Percentiles rank a stretch among this genome's conserved stretches.
These are phyloP conservation scores for Rhodomyrtus psidioides DNA, from an alignment of 441 rosid genomes.

Conservation along the genomic window DNA sequence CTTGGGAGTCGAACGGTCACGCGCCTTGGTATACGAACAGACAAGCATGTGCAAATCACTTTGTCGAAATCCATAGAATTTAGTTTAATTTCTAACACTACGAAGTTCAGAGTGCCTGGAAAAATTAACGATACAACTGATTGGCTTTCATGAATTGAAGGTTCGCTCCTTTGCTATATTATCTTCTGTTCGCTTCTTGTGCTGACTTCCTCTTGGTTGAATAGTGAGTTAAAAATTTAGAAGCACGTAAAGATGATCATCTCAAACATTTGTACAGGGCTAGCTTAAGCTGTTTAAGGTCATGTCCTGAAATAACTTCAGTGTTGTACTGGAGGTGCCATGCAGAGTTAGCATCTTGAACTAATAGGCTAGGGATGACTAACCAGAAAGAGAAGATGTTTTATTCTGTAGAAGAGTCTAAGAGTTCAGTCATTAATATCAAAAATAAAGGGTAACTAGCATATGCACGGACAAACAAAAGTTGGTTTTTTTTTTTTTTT, in stretches of 20 bases:
- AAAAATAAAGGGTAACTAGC: background rate
- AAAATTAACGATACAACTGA: background rate
- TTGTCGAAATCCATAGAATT: no score
- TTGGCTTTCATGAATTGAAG: background rate
- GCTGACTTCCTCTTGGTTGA: background rate
- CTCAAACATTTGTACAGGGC: background rate
- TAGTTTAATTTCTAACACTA: no score
- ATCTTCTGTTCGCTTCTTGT: background rate
- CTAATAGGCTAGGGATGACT: background rate
- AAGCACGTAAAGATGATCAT: background rate
- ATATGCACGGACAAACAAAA: background rate
- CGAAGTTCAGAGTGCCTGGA: background rate
- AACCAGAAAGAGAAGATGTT: no score
- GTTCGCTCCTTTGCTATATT: background rate
- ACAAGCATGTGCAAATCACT: no score
- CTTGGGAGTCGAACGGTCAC: no score
- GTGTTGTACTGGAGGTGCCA: background rate
- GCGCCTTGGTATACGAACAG: no score
- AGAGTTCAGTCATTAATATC: background rate
- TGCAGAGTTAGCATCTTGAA: background rate
- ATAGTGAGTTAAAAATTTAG: background rate
- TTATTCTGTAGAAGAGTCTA: background rate
- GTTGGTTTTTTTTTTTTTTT: no score
- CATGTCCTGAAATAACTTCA: background rate
- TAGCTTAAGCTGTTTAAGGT: fast-evolving